Evolutionary conservation across 2,329 filamentous ascomycete species (phyloP).

Genomic region (Talaromyces atroroseus): DNA sequence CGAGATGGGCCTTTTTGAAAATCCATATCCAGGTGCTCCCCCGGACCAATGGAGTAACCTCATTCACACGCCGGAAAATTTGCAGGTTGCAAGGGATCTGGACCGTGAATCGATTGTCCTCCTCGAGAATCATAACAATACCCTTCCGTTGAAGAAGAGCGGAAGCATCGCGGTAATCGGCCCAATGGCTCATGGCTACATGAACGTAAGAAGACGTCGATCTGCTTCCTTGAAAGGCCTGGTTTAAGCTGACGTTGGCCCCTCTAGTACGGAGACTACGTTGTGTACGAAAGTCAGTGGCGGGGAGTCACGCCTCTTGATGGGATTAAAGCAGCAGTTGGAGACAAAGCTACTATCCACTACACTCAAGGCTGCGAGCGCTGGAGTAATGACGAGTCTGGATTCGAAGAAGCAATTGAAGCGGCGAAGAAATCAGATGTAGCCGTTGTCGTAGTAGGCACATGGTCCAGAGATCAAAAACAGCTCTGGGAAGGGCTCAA

Average conservation of each 20-base stretch:
- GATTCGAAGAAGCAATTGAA: conserved; percentile 61
- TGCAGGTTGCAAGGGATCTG: conserved; percentile 56
- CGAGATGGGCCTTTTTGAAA: conserved; percentile 64
- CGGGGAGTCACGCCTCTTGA: conserved; percentile 65
- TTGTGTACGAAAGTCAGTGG: conserved; percentile 59
- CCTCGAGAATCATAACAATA: conserved; percentile 53
- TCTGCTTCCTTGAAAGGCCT: no score
- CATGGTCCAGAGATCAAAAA: conserved; percentile 67
- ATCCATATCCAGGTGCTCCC: conserved; percentile 57
- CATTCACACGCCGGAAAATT: conserved; percentile 57
- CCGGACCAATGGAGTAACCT: conserved; percentile 51
- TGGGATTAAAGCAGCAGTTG: conserved; percentile 58
- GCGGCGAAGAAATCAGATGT: conserved; percentile 63
- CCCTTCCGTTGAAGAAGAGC: conserved; percentile 54
- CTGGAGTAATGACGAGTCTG: conserved; percentile 65
- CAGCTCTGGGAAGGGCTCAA: conserved; percentile 67
- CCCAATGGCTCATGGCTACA: conserved; percentile 65
- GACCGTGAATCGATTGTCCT: conserved; percentile 60
- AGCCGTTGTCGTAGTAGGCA: conserved; percentile 68
- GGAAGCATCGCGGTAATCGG: conserved; percentile 69
- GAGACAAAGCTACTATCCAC: conserved; percentile 53
- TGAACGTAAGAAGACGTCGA: conserved; percentile 51
- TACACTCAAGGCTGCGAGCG: conserved; percentile 67
- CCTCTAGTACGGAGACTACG: conserved; percentile 64
- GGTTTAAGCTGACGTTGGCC: conserved; percentile 15